Conservation (phyloP, 495 filamentous ascomycete genomes). For the Neurospora sp. region DNA sequence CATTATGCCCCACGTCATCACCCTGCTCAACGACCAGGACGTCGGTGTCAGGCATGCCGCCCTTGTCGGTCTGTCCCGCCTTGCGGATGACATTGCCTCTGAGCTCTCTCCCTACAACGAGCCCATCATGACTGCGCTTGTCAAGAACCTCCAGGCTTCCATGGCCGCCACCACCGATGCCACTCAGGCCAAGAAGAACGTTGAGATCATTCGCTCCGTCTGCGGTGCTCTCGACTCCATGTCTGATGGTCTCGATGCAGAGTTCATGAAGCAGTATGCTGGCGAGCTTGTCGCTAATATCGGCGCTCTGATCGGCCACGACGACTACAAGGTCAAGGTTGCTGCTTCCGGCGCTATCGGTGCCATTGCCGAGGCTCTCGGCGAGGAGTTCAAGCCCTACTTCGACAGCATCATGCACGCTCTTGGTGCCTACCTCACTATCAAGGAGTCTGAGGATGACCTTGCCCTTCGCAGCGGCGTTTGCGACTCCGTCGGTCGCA, state of each 20-base stretch:
- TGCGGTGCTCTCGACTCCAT: conserved; percentile 89
- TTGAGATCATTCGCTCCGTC: conserved; percentile 77
- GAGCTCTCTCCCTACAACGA: conserved; percentile 77
- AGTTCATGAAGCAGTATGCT: conserved; percentile 72
- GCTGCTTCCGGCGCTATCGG: conserved; percentile 83
- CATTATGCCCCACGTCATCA: conserved; percentile 77
- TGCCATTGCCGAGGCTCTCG: conserved; percentile 74
- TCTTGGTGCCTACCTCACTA: conserved; percentile 67
- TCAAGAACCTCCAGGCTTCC: conserved; percentile 80
- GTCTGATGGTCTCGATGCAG: conserved; percentile 77
- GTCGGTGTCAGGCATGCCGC: conserved; percentile 76
- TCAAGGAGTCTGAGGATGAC: conserved; percentile 84
- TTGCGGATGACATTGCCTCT: conserved; percentile 88
- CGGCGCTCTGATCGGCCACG: conserved; percentile 66
- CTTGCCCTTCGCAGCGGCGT: conserved; percentile 82
- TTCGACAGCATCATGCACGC: conserved; percentile 81
- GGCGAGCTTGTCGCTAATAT: conserved; percentile 73
- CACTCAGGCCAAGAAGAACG: conserved; percentile 55
- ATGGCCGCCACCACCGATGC: conserved; percentile 36
- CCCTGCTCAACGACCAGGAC: conserved; percentile 73
- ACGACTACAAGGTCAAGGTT: conserved; percentile 82
- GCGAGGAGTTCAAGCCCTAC: conserved; percentile 77
- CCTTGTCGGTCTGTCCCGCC: conserved; percentile 70
- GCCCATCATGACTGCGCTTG: conserved; percentile 66
- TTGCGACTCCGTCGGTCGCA: conserved; percentile 83